A percentile compares a stretch with the other conserved stretches of the same genome.
Conservation (phyloP, 1,139 yeast genomes). For the Kodamaea sp. region DNA sequence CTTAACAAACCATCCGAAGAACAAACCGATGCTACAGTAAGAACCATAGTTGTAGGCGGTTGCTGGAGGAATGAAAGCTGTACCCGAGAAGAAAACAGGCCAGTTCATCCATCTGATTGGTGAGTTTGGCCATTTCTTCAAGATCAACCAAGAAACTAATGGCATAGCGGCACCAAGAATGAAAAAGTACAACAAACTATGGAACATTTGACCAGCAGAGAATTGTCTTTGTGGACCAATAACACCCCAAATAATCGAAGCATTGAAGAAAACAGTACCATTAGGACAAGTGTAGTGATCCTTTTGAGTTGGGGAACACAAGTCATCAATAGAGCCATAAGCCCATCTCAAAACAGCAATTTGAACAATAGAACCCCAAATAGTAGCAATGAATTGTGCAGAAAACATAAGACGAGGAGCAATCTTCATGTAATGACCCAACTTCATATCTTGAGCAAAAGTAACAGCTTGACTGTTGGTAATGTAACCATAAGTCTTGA, state of each 20-base stretch:
- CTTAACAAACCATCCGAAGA: conserved; percentile 34
- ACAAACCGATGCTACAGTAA: conserved; percentile 34
- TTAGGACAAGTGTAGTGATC: conserved; percentile 36
- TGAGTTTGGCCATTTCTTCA: conserved; percentile 48
- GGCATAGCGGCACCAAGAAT: conserved; percentile 38
- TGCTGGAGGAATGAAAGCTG: conserved; percentile 48
- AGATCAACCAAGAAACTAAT: conserved; percentile 42
- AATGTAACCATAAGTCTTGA: conserved; percentile 47
- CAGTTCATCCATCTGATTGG: conserved; percentile 43
- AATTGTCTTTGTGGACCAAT: conserved; percentile 41
- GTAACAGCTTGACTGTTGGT: conserved; percentile 55
- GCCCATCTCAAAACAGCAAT: conserved; percentile 44
- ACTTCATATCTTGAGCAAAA: conserved; percentile 51
- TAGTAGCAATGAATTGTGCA: conserved; percentile 45
- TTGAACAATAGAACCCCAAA: conserved; percentile 45
- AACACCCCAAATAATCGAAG: conserved; percentile 48
- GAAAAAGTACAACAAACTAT: conserved; percentile 40
- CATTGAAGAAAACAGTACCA: conserved; percentile 44
- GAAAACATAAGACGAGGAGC: conserved; percentile 45
- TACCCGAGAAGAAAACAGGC: conserved; percentile 48
- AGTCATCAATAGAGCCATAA: conserved; percentile 35
- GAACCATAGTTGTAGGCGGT: conserved; percentile 44
- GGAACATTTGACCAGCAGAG: conserved; percentile 37
- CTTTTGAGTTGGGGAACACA: conserved; percentile 44
- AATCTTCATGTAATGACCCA: conserved; percentile 53